These are phyloP conservation scores for Parasarocladium wereldwijsianum DNA, from an alignment of 2,329 filamentous ascomycete genomes.

Conservation along the genomic window DNA sequence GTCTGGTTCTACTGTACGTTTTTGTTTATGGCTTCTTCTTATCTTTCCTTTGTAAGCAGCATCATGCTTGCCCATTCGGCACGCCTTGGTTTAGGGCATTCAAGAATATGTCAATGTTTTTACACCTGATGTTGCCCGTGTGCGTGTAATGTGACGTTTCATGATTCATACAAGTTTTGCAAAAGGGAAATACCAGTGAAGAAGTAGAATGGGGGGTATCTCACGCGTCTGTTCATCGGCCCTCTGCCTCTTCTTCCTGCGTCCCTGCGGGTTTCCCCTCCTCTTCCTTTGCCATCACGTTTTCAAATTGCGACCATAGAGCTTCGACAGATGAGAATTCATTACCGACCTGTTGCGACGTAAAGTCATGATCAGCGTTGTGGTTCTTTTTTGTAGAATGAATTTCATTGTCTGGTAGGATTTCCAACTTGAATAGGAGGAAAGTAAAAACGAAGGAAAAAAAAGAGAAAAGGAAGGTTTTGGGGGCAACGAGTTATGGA, in stretches of 20 bases:
- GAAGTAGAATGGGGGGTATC: too few relatives aligned
- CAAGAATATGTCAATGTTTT: too few relatives aligned
- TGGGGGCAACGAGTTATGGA: background rate
- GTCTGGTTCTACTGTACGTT: too few relatives aligned
- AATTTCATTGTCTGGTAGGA: background rate
- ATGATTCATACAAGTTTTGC: too few relatives aligned
- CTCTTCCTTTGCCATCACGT: constrained; percentile 70
- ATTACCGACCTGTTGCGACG: constrained; percentile 56
- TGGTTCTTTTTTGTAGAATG: background rate
- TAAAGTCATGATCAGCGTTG: background rate
- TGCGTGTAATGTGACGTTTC: too few relatives aligned
- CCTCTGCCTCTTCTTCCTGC: constrained; percentile 11
- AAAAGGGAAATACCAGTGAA: too few relatives aligned
- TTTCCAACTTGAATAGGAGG: background rate
- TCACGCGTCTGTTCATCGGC: constrained; percentile 5
- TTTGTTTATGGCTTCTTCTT: too few relatives aligned
- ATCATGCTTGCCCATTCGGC: too few relatives aligned
- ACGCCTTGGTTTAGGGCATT: too few relatives aligned
- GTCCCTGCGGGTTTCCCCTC: constrained; percentile 13
- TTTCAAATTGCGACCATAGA: constrained; percentile 94
- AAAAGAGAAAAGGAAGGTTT: background rate
- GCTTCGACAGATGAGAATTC: constrained; percentile 96
- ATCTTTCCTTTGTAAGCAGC: too few relatives aligned
- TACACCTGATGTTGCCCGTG: too few relatives aligned
- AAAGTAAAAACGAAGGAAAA: background rate